Evolutionary conservation across 495 filamentous ascomycete genomes (phyloP), one percentile per base, ranked within the genome.

Genomic region (Penicillium canescens): DNA sequence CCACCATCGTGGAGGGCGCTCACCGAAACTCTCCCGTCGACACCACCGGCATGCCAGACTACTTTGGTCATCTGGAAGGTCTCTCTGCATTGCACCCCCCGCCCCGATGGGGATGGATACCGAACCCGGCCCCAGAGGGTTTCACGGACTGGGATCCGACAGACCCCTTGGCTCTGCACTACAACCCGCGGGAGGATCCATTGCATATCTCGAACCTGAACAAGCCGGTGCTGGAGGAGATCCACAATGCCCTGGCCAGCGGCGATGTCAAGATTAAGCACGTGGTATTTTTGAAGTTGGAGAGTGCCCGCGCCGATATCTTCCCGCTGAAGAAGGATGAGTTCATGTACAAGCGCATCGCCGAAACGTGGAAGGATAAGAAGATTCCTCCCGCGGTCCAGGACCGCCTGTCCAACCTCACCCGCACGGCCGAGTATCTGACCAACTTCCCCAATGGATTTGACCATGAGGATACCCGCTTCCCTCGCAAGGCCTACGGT

Each of bases 261-360:
- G 63, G 65, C 8, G 55, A 68, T n/a, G 61, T 78, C 16, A 66
- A 70, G 12, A 78, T 81, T 55, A 78, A 78, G 52, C 77, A 81
- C 45, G 60, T 81, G 33, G 62, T 79, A 35, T 26, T 79, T 16
- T 47, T 81, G 16, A 75, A 76, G 40, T 63, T 81, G 16, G 78
- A 81, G 49, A 78, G 75, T 41, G 77, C 78, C 0, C 71, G 78
- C 12, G 70, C 65, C 16, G 78, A 81, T 57, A 69, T 78, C 21
- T 79, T 81, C 54, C 78, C 78, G 4, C 46, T 81, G 21, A 62
- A 67, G 23, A 79, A 79, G 37, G 71, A 73, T 39, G 67, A 66
- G 4, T 67, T 63, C 18, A 63, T 78, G 26, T 72, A 68, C 51
- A 47, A 78, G 10, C 68, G 66, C 42, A 73, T 81, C 16, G 66